Base-by-base conservation (phyloP, 257 asterid species). In the Nicotiana otophora region DNA sequence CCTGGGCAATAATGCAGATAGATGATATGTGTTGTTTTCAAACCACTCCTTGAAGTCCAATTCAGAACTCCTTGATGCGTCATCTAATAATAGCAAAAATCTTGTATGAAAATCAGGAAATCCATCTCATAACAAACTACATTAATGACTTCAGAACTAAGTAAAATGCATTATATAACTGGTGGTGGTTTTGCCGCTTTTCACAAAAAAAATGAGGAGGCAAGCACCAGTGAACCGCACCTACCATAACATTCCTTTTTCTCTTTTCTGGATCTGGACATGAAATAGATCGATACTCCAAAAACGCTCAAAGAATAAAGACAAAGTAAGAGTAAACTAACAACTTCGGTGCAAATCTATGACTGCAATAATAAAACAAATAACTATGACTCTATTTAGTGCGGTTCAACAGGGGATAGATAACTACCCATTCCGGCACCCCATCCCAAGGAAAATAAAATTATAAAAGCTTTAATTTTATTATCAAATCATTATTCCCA, bases 41-140 rank as follows among this genome's bases (percentile, higher is more conserved):
- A 87, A 87, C 87, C 94, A 85, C 79, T 84, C 88, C 74, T 90
- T 93, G 83, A 95, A 86, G 61, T 89, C 94, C 83, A 89, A 86
- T 42, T 85, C 86, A 80, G 89, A 84, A 86, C 90, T 88, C 84
- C 88, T 90, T 82, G 89, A 91, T 83, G 88, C 94, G 84, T 86
- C 94, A 83, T 94, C 99, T 92, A 91, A 51, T 75, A 75, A 75
- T 75, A 23, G 46, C 14, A 51, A 75, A 74, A 51, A 15, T 26
- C 36, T 51, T 48, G 63, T 75, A 75, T 8, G 80, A 51, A 74
- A 14, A 51, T 51, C 16, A 26, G 62, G 26, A 75, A 75, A 51
- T 75, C 63, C 62, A 75, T 26, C 46, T 14, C 80, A 75, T 51
- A 7, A 51, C 46, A 75, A 51, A 51, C 36, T 75, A 51, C 16